Evolutionary conservation across 441 rosid genomes (phyloP).

Genomic region (Pelargonium australe): DNA sequence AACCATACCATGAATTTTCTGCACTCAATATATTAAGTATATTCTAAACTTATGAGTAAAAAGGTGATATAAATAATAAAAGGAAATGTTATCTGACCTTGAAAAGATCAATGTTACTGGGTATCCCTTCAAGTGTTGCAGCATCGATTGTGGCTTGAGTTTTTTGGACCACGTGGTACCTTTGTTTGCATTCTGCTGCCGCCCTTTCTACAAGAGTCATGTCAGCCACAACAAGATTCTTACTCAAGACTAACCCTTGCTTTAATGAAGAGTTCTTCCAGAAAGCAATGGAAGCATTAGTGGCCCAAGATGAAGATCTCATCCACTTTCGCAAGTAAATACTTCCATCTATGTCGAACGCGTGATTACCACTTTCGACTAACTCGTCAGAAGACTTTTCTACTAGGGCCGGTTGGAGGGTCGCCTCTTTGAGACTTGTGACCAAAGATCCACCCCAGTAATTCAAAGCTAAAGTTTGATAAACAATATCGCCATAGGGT

Average conservation of each 20-base stretch:
- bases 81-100: slow-evolving; percentile 43
- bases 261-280: slow-evolving; percentile 63
- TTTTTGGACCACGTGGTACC: slow-evolving; percentile 60
- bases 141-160: slow-evolving; percentile 97
- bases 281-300: slow-evolving; percentile 62
- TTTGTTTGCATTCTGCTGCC: slow-evolving; percentile 56
- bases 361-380: slow-evolving; percentile 46
- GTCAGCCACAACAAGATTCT: slow-evolving; percentile 77
- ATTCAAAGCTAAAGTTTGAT: slow-evolving; percentile 76
- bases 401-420: slow-evolving; percentile 31
- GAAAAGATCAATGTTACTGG: slow-evolving; percentile 93
- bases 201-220: slow-evolving; percentile 69
- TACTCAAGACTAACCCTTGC: slow-evolving; percentile 68
- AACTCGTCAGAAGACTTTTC: slow-evolving; percentile 32
- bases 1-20: no score
- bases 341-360: slow-evolving; percentile 79
- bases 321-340: slow-evolving; percentile 85
- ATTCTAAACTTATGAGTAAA: background rate
- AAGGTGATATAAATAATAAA: background rate
- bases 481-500: slow-evolving; percentile 67
- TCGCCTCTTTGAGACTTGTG: slow-evolving; percentile 41
- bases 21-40: background rate
- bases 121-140: slow-evolving; percentile 83
- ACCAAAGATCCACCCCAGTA: slow-evolving; percentile 86
- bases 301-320: slow-evolving; percentile 85